Base-by-base conservation (phyloP, 257 asterid genomes). In the Scutellaria galericulata region DNA sequence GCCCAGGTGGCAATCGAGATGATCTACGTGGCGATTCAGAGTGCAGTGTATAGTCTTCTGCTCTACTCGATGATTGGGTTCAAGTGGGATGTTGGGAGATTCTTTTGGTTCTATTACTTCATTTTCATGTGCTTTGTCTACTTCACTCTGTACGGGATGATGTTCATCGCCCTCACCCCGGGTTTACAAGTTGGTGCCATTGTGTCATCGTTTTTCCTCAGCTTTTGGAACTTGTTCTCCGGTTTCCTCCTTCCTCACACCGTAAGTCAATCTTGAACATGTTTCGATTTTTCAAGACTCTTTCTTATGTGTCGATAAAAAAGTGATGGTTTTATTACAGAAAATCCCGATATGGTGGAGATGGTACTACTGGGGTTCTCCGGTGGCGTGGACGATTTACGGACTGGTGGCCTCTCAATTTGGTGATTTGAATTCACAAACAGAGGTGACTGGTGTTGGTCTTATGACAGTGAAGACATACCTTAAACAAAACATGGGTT, bases 311-410 rank as follows among this genome's bases (percentile, higher is more conserved):
- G 27, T 24, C 27, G 2, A 18, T 18, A 24, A 24, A 24, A 24
- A 24, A 24, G 27, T 24, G 27, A 24, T 7, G 12, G 7, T 73
- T 42, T 4, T 5, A 45, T 35, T 72, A 37, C 83, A 84, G 90
- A 78, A 70, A 74, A 79, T 85, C 3, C 93, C 86, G 0, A 79
- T 77, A 74, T 87, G 93, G 90, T 87, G 90, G 90, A 85, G 86
- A 57, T 87, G 90, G 87, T 87, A 85, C 42, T 83, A 83, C 80
- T 85, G 87, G 88, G 72, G 81, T 11, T 83, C 86, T 1, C 90
- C 93, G 0, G 72, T 81, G 5, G 88, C 86, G 0, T 85, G 88
- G 90, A 72, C 86, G 1, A 81, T 85, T 2, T 85, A 83, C 37
- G 90, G 90, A 64, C 62, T 79, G 0, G 68, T 87, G 0, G 53